phyloP scores from a whole-genome alignment of 176 grass and related monocot species.

The Carex cristatella region DNA sequence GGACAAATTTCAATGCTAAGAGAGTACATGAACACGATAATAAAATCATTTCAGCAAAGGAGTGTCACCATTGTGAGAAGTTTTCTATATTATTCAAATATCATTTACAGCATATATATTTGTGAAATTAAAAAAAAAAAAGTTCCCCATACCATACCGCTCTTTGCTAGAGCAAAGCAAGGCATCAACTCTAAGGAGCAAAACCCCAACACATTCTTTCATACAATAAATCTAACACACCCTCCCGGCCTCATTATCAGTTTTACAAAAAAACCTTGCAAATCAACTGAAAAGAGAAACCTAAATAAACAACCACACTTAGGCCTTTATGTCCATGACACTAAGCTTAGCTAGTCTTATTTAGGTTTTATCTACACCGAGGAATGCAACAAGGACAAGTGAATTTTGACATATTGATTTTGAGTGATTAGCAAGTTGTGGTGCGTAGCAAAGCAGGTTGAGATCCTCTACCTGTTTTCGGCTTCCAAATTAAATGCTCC shows the following conservation, averaged over 20 bases:
- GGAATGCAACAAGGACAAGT: neutral
- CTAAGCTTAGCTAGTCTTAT: neutral
- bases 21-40: neutral
- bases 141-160: neutral
- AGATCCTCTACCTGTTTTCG: conserved; percentile 30
- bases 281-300: neutral
- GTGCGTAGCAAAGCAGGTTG: conserved; percentile 37
- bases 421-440: conserved; percentile 27
- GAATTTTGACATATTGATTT: neutral
- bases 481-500: conserved; percentile 72
- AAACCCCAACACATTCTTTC: neutral
- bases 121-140: neutral
- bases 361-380: conserved; percentile 10
- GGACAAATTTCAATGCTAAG: neutral
- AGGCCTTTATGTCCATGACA: neutral
- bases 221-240: neutral
- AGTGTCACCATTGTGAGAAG: neutral
- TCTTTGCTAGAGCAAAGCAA: neutral
- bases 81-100: neutral
- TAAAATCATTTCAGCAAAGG: neutral
- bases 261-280: neutral
- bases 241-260: neutral
- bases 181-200: neutral
- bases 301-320: neutral
- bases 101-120: neutral